Conservation (phyloP, 768 basidiomycete species). For the Pleurotus tuoliensis region DNA sequence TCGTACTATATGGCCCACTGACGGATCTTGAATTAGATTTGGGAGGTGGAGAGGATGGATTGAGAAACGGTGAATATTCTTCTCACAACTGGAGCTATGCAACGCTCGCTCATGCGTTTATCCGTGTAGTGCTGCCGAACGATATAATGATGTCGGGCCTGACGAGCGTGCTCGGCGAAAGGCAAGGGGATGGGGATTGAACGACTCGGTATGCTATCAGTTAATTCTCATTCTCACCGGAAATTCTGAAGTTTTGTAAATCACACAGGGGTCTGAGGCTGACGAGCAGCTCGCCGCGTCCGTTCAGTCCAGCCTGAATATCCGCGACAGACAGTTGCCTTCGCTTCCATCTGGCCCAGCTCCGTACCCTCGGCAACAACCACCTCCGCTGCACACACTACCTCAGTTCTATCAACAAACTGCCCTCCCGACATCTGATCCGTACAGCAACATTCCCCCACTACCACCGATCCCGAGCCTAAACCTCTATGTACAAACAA, state of each 20-base stretch:
- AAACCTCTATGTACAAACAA: slow-evolving; percentile 33
- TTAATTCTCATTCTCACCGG: too few relatives aligned
- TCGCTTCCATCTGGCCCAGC: slow-evolving; percentile 1
- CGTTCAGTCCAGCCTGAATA: background rate
- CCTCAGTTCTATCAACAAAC: background rate
- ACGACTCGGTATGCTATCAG: slow-evolving; percentile 14
- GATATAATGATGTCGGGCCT: slow-evolving; percentile 62
- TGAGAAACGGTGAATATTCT: slow-evolving; percentile 65
- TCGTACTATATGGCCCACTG: slow-evolving; percentile 4
- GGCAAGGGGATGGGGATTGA: slow-evolving; percentile 68
- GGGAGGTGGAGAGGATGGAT: slow-evolving; percentile 87
- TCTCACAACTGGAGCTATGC: background rate
- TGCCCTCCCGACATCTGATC: background rate
- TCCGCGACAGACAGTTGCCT: background rate
- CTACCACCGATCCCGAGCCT: background rate
- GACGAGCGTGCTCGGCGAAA: slow-evolving; percentile 55
- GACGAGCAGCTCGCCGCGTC: slow-evolving; percentile 1
- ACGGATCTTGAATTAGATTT: slow-evolving; percentile 46
- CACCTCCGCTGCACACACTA: background rate
- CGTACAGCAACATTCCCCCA: background rate
- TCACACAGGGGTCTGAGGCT: background rate
- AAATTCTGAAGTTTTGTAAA: background rate
- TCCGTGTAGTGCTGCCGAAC: slow-evolving; percentile 69
- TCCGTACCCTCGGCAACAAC: background rate
- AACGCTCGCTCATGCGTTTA: slow-evolving; percentile 2